These are phyloP conservation scores for Fraxinus quadrangulata DNA, from an alignment of 257 asterid genomes.

Conservation along the genomic window DNA sequence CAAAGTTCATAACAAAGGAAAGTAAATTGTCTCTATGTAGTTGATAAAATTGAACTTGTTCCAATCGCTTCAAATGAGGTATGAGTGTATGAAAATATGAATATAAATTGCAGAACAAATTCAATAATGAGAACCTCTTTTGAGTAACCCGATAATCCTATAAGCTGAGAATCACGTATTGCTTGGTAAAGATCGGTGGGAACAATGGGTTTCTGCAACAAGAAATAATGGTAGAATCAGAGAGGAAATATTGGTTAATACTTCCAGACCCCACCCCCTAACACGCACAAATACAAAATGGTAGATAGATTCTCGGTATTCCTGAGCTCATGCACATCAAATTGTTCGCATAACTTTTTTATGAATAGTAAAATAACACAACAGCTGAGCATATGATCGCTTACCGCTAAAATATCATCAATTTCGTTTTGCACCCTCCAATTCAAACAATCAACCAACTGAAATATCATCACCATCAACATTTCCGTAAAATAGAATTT, in stretches of 20 bases:
- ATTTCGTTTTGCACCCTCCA: slow-evolving; percentile 75
- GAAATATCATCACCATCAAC: slow-evolving; percentile 35
- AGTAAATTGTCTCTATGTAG: background rate
- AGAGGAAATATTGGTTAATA: slow-evolving; percentile 17
- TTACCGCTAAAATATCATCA: slow-evolving; percentile 65
- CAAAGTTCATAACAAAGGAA: slow-evolving; percentile 9
- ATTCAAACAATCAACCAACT: slow-evolving; percentile 61
- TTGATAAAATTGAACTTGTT: slow-evolving; percentile 14
- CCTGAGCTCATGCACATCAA: slow-evolving; percentile 1
- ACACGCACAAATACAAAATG: background rate
- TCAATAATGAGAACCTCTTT: slow-evolving; percentile 45
- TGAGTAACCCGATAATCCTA: slow-evolving; percentile 71
- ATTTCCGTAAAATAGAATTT: slow-evolving; percentile 25
- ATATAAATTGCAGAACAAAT: background rate
- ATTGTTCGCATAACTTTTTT: background rate
- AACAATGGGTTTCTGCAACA: slow-evolving; percentile 61
- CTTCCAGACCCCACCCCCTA: background rate
- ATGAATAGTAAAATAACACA: background rate
- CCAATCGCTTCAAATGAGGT: slow-evolving; percentile 21
- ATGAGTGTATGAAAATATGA: background rate
- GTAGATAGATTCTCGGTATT: background rate
- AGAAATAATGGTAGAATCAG: slow-evolving; percentile 14
- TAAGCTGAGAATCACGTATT: slow-evolving; percentile 70
- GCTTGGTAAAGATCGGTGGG: slow-evolving; percentile 61
- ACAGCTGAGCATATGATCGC: slow-evolving; percentile 23